A percentile compares a stretch with the other conserved stretches of the same genome.
phyloP scores from a whole-genome alignment of 345 rosid species.

The Ricinus communis region DNA sequence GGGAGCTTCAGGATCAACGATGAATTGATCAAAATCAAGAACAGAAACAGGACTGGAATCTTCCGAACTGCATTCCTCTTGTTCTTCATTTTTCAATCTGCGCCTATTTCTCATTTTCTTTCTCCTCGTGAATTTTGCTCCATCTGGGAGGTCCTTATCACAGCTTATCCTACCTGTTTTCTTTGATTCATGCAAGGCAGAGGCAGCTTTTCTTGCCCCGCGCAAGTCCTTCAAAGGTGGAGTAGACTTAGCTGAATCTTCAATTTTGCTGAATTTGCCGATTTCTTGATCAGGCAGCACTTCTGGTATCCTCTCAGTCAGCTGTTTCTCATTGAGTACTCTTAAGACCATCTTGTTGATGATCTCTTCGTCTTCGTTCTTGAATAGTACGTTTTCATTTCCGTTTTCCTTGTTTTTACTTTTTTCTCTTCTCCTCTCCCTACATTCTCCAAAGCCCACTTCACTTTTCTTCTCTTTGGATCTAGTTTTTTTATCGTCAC shows the following conservation, averaged over 20 bases:
- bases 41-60: slow-evolving; percentile 88
- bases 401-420: slow-evolving; percentile 25
- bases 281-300: slow-evolving; percentile 3
- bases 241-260: neutral
- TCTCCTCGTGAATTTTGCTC: slow-evolving; percentile 22
- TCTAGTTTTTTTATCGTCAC: slow-evolving; percentile 10
- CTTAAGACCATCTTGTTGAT: slow-evolving; percentile 11
- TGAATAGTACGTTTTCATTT: slow-evolving; percentile 6
- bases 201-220: neutral
- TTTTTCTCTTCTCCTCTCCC: slow-evolving; percentile 31
- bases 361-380: slow-evolving; percentile 15
- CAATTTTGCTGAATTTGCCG: neutral
- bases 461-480: slow-evolving; percentile 20
- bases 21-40: slow-evolving; percentile 61
- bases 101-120: slow-evolving; percentile 21
- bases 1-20: slow-evolving; percentile 35
- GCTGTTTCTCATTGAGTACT: slow-evolving; percentile 11
- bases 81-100: slow-evolving; percentile 30
- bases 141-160: slow-evolving; percentile 13
- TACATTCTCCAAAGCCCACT: slow-evolving; percentile 29
- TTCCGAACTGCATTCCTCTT: slow-evolving; percentile 50
- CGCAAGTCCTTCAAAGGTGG: neutral
- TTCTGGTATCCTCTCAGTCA: slow-evolving; percentile 5
- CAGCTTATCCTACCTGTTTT: neutral
- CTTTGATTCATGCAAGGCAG: neutral